These are phyloP conservation scores for Groenewaldozyma auringiensis DNA, from an alignment of 1,139 yeast genomes.

Conservation along the genomic window DNA sequence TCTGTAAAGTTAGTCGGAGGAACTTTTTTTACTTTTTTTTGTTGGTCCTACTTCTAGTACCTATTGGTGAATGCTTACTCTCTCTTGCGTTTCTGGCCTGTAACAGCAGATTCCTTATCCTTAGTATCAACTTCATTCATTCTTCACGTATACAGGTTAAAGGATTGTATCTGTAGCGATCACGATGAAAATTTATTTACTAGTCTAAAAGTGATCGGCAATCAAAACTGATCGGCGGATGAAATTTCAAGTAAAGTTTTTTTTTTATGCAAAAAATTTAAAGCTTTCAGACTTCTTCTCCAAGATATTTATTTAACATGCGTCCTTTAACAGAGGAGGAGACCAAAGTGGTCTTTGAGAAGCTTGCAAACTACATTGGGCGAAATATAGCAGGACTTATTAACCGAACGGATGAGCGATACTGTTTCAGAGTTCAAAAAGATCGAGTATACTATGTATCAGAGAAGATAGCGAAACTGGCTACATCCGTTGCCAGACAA, in stretches of 20 bases:
- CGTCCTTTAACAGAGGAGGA: slow-evolving; percentile 96
- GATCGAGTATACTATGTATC: slow-evolving; percentile 92
- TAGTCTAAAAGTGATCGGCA: no score
- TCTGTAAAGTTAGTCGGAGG: background rate
- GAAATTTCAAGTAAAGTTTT: background rate
- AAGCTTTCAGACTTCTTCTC: no score
- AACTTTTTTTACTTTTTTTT: background rate
- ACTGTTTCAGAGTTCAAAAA: slow-evolving; percentile 91
- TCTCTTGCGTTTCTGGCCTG: background rate
- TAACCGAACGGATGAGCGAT: slow-evolving; percentile 84
- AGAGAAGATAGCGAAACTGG: slow-evolving; percentile 74
- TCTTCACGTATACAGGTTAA: background rate
- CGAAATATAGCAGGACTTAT: slow-evolving; percentile 83
- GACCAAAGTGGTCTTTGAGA: slow-evolving; percentile 91
- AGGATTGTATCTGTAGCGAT: background rate
- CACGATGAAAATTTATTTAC: no score
- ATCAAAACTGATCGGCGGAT: background rate
- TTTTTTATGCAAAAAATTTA: background rate
- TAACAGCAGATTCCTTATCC: background rate
- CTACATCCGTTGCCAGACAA: slow-evolving; percentile 83
- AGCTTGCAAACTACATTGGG: slow-evolving; percentile 92
- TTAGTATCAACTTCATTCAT: background rate
- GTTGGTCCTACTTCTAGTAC: background rate
- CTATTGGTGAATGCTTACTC: background rate
- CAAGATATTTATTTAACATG: slow-evolving; percentile 47